These are phyloP conservation scores for Narthecium ossifragum DNA, from an alignment of 106 monocot species.

Conservation along the genomic window DNA sequence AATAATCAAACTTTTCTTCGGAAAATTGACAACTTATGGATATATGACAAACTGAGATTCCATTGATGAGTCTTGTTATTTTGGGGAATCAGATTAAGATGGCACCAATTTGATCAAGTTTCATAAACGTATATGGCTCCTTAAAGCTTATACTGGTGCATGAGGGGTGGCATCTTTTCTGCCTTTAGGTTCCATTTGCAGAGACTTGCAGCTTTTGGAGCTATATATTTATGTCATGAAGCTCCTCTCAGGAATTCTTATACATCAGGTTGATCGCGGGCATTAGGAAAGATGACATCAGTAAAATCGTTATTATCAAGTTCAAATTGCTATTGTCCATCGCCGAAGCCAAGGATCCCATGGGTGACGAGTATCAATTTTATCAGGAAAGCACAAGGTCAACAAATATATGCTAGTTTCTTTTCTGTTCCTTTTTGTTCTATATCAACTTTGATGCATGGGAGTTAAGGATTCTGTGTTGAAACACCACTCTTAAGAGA, in stretches of 20 bases:
- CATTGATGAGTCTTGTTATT: too few species aligned
- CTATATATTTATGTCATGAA: constrained; percentile 26
- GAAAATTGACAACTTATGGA: too few species aligned
- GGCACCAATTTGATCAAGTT: too few species aligned
- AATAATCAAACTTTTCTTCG: too few species aligned
- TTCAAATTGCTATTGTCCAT: constrained; percentile 9
- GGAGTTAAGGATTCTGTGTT: too few species aligned
- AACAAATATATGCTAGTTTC: background rate
- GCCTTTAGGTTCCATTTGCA: constrained; percentile 25
- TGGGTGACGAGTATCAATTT: constrained; percentile 7
- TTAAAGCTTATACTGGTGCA: constrained; percentile 4
- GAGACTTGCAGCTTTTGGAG: constrained; percentile 10
- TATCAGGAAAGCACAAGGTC: constrained; percentile 16
- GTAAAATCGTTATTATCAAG: constrained; percentile 9
- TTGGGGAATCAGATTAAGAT: too few species aligned
- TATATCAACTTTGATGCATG: too few species aligned
- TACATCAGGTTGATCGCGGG: background rate
- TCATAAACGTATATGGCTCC: background rate
- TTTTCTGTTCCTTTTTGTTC: background rate
- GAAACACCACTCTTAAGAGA: too few species aligned
- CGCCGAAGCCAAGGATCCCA: constrained; percentile 5
- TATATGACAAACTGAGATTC: too few species aligned
- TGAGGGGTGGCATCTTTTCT: constrained; percentile 7
- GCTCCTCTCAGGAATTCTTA: background rate
- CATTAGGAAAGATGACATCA: constrained; percentile 21